Evolutionary conservation across 2,329 filamentous ascomycete species (phyloP).

Genomic region (Alternaria brassicae): DNA sequence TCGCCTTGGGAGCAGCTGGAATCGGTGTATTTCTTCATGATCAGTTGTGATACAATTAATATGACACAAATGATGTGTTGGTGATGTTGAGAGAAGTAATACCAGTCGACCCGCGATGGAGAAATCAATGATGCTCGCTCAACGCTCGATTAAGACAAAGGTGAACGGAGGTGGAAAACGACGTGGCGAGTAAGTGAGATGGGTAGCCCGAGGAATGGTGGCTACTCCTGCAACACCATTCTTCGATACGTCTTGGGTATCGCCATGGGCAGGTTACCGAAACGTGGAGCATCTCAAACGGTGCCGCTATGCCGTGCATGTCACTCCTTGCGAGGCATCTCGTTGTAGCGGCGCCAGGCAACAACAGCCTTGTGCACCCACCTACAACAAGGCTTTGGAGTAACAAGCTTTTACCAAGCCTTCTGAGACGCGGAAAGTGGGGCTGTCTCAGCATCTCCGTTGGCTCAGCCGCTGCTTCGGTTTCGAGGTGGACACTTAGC

Average conservation of each 20-base stretch:
- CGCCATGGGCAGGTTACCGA: conserved; percentile 7
- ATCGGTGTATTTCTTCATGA: conserved; percentile 40
- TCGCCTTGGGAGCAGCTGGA: conserved; percentile 27
- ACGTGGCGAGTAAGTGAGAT: neutral
- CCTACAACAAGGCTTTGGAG: conserved; percentile 24
- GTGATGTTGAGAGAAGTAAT: neutral
- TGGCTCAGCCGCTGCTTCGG: conserved; percentile 31
- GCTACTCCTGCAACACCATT: neutral
- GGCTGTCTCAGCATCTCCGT: conserved; percentile 25
- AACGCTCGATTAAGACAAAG: conserved; percentile 11
- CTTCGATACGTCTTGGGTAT: neutral
- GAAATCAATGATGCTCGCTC: conserved; percentile 18
- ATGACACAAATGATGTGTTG: too few relatives aligned
- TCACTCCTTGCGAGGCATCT: conserved; percentile 9
- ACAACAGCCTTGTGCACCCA: conserved; percentile 23
- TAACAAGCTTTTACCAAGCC: conserved; percentile 39
- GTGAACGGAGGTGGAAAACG: conserved; percentile 6
- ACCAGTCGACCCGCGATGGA: conserved; percentile 32
- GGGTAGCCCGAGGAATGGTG: neutral
- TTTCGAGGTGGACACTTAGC: conserved; percentile 38
- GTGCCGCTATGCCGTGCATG: neutral
- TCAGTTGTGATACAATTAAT: neutral
- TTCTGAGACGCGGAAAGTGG: conserved; percentile 27
- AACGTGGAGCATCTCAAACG: conserved; percentile 16
- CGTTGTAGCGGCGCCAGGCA: conserved; percentile 26